A percentile compares a stretch with the other conserved stretches of the same genome.
These are phyloP conservation scores for Crucihimalaya himalaica DNA, from an alignment of 345 rosid species.

Conservation along the genomic window DNA sequence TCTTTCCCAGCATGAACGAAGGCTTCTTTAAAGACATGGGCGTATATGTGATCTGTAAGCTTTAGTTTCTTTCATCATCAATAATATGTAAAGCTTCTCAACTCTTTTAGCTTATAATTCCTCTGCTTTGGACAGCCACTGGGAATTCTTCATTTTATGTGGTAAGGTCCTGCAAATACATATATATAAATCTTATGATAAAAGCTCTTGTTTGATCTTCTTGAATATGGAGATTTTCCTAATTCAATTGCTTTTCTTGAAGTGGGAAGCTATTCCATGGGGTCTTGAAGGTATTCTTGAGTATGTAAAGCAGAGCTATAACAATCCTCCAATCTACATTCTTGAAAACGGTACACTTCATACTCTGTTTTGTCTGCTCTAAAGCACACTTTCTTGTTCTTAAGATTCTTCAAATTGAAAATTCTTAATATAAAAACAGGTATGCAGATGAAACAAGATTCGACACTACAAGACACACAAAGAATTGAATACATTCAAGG, in stretches of 20 bases:
- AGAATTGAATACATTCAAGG: conserved; percentile 42
- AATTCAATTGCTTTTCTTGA: neutral
- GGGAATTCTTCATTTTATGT: neutral
- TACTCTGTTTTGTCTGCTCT: neutral
- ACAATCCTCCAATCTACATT: conserved; percentile 52
- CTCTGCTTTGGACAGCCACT: neutral
- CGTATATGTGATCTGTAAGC: neutral
- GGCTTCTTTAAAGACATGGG: neutral
- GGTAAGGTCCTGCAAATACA: neutral
- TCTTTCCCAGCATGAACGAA: neutral
- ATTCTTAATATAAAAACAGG: conserved; percentile 24
- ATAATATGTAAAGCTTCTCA: neutral
- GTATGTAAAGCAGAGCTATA: conserved; percentile 44
- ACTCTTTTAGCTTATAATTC: neutral
- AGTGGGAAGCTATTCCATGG: conserved; percentile 45
- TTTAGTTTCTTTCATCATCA: neutral
- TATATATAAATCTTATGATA: neutral
- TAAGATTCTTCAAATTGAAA: neutral
- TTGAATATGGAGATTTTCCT: neutral
- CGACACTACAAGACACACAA: conserved; percentile 42
- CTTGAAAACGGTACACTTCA: conserved; percentile 48
- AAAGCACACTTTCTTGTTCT: neutral
- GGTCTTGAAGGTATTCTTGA: conserved; percentile 41
- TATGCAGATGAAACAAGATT: conserved; percentile 9
- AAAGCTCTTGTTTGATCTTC: neutral